phyloP scores from a whole-genome alignment of 441 rosid genomes.

The Jatropha podagrica region DNA sequence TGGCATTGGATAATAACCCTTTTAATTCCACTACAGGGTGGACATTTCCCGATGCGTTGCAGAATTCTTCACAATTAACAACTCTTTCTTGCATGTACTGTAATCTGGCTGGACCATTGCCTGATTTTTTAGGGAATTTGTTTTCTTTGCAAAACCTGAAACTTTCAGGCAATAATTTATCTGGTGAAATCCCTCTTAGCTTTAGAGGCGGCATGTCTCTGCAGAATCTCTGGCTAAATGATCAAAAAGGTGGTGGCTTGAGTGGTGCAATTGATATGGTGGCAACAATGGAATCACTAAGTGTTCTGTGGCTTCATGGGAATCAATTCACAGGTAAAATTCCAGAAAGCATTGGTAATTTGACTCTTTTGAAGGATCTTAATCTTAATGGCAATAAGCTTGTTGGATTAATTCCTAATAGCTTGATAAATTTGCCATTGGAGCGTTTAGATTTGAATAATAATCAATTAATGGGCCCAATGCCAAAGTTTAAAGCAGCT shows the following conservation, averaged over 20 bases:
- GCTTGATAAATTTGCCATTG: slow-evolving; percentile 46
- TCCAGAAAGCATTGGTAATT: slow-evolving; percentile 53
- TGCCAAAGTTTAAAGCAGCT: slow-evolving; percentile 49
- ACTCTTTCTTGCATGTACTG: slow-evolving; percentile 60
- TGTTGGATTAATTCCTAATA: slow-evolving; percentile 58
- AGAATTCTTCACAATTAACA: slow-evolving; percentile 51
- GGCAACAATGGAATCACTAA: slow-evolving; percentile 46
- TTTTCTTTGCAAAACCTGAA: slow-evolving; percentile 47
- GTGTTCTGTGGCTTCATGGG: slow-evolving; percentile 70
- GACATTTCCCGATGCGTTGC: slow-evolving; percentile 50
- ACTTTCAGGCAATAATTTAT: slow-evolving; percentile 51
- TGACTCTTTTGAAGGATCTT: slow-evolving; percentile 52
- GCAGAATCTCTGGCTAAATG: slow-evolving; percentile 59
- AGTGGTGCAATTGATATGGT: slow-evolving; percentile 58
- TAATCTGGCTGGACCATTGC: slow-evolving; percentile 61
- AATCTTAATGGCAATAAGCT: slow-evolving; percentile 56
- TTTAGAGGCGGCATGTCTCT: slow-evolving; percentile 38
- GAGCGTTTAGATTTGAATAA: slow-evolving; percentile 56
- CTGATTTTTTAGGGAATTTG: slow-evolving; percentile 58
- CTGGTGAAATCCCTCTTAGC: slow-evolving; percentile 55
- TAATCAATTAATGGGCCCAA: slow-evolving; percentile 70
- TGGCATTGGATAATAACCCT: slow-evolving; percentile 65
- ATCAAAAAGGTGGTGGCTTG: slow-evolving; percentile 48
- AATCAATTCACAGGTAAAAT: slow-evolving; percentile 65
- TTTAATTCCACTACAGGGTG: slow-evolving; percentile 58